Percentiles rank a stretch among this genome's conserved stretches.
phyloP scores from a whole-genome alignment of 148 eudicot species.

The Diospyros lotus region DNA sequence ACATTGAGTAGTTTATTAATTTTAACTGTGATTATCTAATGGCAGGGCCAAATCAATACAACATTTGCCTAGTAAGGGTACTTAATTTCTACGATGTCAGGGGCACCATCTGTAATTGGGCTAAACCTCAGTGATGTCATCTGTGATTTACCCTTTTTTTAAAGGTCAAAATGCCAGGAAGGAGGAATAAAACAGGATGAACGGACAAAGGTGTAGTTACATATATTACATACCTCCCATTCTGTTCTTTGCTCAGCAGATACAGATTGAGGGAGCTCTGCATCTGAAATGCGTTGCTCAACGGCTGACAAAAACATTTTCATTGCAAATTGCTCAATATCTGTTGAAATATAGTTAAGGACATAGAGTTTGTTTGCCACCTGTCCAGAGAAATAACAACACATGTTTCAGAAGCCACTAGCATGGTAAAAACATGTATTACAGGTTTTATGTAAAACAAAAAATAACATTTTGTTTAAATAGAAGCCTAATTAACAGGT shows the following conservation, averaged over 20 bases:
- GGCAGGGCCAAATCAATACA: no score
- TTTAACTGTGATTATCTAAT: no score
- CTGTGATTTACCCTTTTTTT: background rate
- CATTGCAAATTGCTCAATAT: slow-evolving; percentile 73
- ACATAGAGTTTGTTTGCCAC: slow-evolving; percentile 89
- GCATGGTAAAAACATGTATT: background rate
- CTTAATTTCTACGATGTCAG: no score
- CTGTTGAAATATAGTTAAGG: slow-evolving; percentile 47
- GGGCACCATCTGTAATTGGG: no score
- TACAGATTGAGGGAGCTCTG: slow-evolving; percentile 36
- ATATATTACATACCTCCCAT: slow-evolving; percentile 48
- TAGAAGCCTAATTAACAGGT: background rate
- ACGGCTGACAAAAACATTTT: slow-evolving; percentile 75
- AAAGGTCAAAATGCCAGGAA: background rate
- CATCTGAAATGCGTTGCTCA: slow-evolving; percentile 40
- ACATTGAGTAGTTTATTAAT: no score
- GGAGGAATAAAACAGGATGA: background rate
- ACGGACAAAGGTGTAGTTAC: background rate
- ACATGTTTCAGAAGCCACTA: slow-evolving; percentile 9
- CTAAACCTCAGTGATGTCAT: no score
- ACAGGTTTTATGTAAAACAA: background rate
- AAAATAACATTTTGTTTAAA: slow-evolving; percentile 4
- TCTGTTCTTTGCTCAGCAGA: slow-evolving; percentile 34
- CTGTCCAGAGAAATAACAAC: slow-evolving; percentile 33
- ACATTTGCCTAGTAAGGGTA: no score